Evolutionary conservation across 108 stramenopile genomes (phyloP), one percentile per base, ranked within the genome.

Genomic region (Discostella stelligeroides): DNA sequence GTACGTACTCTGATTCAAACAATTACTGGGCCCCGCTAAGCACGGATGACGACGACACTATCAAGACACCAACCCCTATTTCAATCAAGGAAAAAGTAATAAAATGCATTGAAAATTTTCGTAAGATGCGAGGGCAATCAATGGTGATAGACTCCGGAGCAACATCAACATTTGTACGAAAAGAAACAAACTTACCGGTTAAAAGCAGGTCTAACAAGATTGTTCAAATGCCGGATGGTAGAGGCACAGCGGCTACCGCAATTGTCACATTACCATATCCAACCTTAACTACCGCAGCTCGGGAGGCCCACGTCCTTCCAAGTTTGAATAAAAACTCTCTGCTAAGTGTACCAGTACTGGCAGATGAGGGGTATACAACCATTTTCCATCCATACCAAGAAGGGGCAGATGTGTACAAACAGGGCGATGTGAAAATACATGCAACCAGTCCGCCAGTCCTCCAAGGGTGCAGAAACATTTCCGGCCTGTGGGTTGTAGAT

Each of bases 331-430:
- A 14, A 5, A 14, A 46, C n/a, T 14, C 45, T 17, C 45, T 46
- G 17, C 15, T 46, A 17, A 46, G n/a, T n/a, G n/a, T n/a, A n/a
- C n/a, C n/a, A n/a, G n/a, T n/a, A n/a, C n/a, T n/a, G n/a, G n/a
- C n/a, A 5, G 45, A 46, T 17, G n/a, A 46, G 17, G 45, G 45
- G 17, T 60, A 28, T 6, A 60, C 29, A 28, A 60, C 59, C 1
- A 37, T 60, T 37, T 60, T 60, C 17, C 59, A 60, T 37, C 59
- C 59, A n/a, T 60, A 34, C 59, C 28, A 37, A 8, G 15, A 40
- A 7, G 60, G 60, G 7, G 60, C 21, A 17, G 12, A 15, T 39
- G 40, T 39, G 23, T 38, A 40, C n/a, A 38, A 61, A 7, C 10
- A n/a, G 23, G 37, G 7, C 13, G 40, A 21, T 23, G 1, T 39